A percentile compares a stretch with the other conserved stretches of the same genome.
Conservation (phyloP, 345 rosid genomes). For the Hypericum perforatum region DNA sequence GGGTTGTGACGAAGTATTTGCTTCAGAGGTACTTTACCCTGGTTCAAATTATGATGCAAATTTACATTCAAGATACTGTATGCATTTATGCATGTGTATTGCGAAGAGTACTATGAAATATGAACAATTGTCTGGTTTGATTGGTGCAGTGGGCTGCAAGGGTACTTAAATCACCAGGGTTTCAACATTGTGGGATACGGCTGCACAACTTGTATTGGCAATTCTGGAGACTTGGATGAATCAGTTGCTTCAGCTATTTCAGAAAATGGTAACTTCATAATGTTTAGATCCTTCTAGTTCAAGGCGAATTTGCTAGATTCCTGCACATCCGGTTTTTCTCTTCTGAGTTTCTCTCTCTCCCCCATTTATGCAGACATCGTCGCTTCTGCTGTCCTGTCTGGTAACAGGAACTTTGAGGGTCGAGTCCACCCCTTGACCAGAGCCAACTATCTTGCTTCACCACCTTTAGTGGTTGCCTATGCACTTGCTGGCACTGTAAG, state of each 20-base stretch:
- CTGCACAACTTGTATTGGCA: conserved; percentile 97
- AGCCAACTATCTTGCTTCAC: conserved; percentile 99
- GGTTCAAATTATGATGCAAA: background rate
- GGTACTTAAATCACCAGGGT: conserved; percentile 81
- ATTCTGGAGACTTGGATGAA: conserved; percentile 92
- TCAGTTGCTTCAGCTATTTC: conserved; percentile 88
- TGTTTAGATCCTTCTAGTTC: background rate
- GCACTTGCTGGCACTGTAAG: conserved; percentile 98
- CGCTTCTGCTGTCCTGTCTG: conserved; percentile 93
- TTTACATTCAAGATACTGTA: background rate
- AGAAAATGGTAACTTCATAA: conserved; percentile 59
- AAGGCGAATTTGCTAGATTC: background rate
- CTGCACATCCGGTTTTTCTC: background rate
- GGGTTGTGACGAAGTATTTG: conserved; percentile 93
- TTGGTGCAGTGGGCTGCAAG: conserved; percentile 75
- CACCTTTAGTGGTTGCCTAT: conserved; percentile 96
- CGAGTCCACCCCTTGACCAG: conserved; percentile 97
- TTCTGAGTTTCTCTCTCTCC: background rate
- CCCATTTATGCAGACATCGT: conserved; percentile 54
- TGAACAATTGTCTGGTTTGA: conserved; percentile 5
- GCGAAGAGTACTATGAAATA: background rate
- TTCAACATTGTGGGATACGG: conserved; percentile 95
- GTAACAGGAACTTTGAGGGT: conserved; percentile 96
- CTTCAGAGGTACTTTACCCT: conserved; percentile 42
- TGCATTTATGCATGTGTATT: background rate